These are phyloP conservation scores for Colletotrichum gigasporum DNA, from an alignment of 2,329 filamentous ascomycete species.

Conservation along the genomic window DNA sequence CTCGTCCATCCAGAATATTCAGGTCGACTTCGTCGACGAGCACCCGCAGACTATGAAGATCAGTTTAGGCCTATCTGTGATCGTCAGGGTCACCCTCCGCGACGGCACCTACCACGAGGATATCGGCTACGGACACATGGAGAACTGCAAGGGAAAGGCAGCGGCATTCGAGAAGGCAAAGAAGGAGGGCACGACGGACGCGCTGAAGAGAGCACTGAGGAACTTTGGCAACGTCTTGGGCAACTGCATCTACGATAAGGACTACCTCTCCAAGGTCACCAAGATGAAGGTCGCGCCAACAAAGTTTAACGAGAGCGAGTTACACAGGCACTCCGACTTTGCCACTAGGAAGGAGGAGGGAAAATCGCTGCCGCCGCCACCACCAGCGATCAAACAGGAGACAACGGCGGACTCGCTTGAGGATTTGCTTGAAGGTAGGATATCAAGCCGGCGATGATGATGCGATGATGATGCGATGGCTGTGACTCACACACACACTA, in stretches of 20 bases:
- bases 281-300: constrained; percentile 84
- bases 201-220: constrained; percentile 85
- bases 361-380: constrained; percentile 21
- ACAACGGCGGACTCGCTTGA: constrained; percentile 58
- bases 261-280: constrained; percentile 88
- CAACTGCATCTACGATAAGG: constrained; percentile 99
- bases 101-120: constrained; percentile 99
- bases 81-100: constrained; percentile 87
- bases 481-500: constrained; percentile 33
- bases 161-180: constrained; percentile 98
- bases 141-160: constrained; percentile 95
- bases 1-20: constrained; percentile 91
- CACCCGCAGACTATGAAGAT: constrained; percentile 80
- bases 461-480: not conserved
- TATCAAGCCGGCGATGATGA: not conserved
- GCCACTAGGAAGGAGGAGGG: constrained; percentile 64
- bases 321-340: constrained; percentile 85
- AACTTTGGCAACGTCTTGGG: constrained; percentile 96
- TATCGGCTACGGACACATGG: constrained; percentile 94
- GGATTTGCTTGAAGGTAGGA: constrained; percentile 59
- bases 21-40: constrained; percentile 96
- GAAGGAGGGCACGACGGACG: constrained; percentile 97
- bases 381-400: constrained; percentile 40
- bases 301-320: constrained; percentile 80
- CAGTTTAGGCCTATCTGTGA: constrained; percentile 86